Evolutionary conservation across 345 rosid genomes (phyloP).

Genomic region (Bretschneidera sinensis): DNA sequence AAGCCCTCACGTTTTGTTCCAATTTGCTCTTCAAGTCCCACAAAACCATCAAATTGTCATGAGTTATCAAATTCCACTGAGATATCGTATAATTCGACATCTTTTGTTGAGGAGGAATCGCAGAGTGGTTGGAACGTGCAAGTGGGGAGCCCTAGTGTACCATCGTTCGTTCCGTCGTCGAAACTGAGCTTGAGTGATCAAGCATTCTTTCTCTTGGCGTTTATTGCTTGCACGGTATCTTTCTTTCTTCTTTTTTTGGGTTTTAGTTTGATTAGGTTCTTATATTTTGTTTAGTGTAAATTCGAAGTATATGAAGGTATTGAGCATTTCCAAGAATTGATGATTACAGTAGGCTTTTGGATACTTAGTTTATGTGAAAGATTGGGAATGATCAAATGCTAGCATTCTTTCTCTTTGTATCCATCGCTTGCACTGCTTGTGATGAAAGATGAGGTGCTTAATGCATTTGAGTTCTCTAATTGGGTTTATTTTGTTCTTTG

Average conservation of each 20-base stretch:
- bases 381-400: too few relatives aligned
- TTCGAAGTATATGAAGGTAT: too few relatives aligned
- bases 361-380: too few relatives aligned
- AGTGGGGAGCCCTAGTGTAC: slow-evolving; percentile 46
- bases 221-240: slow-evolving; percentile 85
- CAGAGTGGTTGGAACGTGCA: slow-evolving; percentile 38
- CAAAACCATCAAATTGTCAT: slow-evolving; percentile 18
- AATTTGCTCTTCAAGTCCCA: slow-evolving; percentile 25
- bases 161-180: slow-evolving; percentile 32
- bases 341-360: too few relatives aligned
- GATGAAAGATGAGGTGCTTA: too few relatives aligned
- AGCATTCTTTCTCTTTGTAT: too few relatives aligned
- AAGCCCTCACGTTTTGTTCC: slow-evolving; percentile 27
- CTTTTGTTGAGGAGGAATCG: slow-evolving; percentile 23
- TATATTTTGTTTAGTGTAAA: too few relatives aligned
- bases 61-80: slow-evolving; percentile 7
- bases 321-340: too few relatives aligned
- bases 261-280: neutral
- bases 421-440: too few relatives aligned
- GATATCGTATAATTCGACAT: slow-evolving; percentile 20
- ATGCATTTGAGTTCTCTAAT: neutral
- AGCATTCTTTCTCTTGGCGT: slow-evolving; percentile 68
- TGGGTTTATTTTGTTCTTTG: too few relatives aligned
- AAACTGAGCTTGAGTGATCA: slow-evolving; percentile 61
- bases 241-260: slow-evolving; percentile 3